phyloP scores from a whole-genome alignment of 352 stramenopile species.

The Globisporangium canariense region DNA sequence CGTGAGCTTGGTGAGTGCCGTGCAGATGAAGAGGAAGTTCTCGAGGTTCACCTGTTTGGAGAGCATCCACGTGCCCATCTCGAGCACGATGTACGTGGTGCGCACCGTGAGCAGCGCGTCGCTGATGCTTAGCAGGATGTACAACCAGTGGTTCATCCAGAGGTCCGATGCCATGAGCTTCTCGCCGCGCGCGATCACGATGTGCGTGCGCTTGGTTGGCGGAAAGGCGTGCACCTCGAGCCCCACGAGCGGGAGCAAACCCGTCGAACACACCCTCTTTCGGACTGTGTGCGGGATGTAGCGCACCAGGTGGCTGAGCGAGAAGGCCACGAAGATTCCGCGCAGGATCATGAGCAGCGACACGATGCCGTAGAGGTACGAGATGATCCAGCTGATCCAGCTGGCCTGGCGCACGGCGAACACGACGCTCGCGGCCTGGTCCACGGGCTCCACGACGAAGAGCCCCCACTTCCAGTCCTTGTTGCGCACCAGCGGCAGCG shows the following conservation, averaged over 20 bases:
- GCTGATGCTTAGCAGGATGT: slow-evolving; percentile 50
- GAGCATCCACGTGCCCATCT: slow-evolving; percentile 54
- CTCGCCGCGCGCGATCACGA: slow-evolving; percentile 29
- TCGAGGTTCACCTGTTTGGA: slow-evolving; percentile 36
- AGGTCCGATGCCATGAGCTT: slow-evolving; percentile 50
- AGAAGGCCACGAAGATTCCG: slow-evolving; percentile 37
- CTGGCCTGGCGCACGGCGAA: slow-evolving; percentile 35
- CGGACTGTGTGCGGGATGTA: slow-evolving; percentile 31
- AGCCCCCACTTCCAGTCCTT: slow-evolving; percentile 40
- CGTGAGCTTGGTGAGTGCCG: slow-evolving; percentile 39
- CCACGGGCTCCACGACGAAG: slow-evolving; percentile 33
- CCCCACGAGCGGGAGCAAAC: slow-evolving; percentile 41
- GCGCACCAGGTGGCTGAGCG: slow-evolving; percentile 28
- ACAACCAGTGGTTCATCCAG: slow-evolving; percentile 71
- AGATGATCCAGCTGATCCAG: slow-evolving; percentile 34
- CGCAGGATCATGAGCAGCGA: slow-evolving; percentile 39
- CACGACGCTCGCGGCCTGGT: slow-evolving; percentile 36
- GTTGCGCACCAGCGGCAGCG: slow-evolving; percentile 33
- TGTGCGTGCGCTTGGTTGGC: slow-evolving; percentile 26
- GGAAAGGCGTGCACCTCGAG: slow-evolving; percentile 32
- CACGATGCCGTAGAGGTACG: slow-evolving; percentile 39
- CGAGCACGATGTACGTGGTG: slow-evolving; percentile 37
- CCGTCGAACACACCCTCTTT: slow-evolving; percentile 24
- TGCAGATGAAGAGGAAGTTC: slow-evolving; percentile 51
- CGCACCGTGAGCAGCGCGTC: slow-evolving; percentile 43